phyloP scores from a whole-genome alignment of 108 stramenopile species.

The Conticribra weissflogii region DNA sequence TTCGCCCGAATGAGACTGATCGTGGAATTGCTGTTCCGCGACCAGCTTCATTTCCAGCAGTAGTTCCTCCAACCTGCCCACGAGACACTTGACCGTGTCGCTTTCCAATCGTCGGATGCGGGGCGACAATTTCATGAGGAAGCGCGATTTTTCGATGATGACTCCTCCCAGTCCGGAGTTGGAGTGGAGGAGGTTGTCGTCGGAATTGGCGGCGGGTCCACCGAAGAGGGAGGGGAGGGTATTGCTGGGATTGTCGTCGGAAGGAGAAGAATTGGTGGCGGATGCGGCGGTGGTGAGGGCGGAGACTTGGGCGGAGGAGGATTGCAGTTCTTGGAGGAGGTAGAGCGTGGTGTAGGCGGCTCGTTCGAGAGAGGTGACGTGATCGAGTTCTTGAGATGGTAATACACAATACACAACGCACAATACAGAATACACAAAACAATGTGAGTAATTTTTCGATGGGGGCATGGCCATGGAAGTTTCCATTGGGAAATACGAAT shows the following conservation, averaged over 20 bases:
- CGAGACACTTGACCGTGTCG: slow-evolving; percentile 58
- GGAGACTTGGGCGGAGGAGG: slow-evolving; percentile 59
- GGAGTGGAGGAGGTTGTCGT: slow-evolving; percentile 5
- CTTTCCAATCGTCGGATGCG: slow-evolving; percentile 82
- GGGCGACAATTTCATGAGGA: slow-evolving; percentile 82
- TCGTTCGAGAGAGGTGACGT: slow-evolving; percentile 74
- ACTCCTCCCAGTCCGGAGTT: slow-evolving; percentile 17
- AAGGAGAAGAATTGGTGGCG: slow-evolving; percentile 4
- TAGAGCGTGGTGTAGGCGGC: slow-evolving; percentile 73
- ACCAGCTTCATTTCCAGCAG: slow-evolving; percentile 54
- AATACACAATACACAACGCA: neutral
- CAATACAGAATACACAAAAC: no score
- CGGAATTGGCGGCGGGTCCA: neutral
- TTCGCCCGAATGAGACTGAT: no score
- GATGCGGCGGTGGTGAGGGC: slow-evolving; percentile 49
- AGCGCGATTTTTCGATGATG: slow-evolving; percentile 73
- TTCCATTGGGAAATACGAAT: neutral
- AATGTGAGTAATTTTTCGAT: no score
- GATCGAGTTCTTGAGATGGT: slow-evolving; percentile 39
- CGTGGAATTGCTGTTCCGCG: slow-evolving; percentile 25
- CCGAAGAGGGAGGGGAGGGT: neutral
- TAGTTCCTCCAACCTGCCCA: slow-evolving; percentile 59
- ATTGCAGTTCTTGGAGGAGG: slow-evolving; percentile 71
- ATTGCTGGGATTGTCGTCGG: slow-evolving; percentile 6
- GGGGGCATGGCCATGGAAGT: neutral